Conservation (phyloP, 345 rosid species). For the Brassica cretica region DNA sequence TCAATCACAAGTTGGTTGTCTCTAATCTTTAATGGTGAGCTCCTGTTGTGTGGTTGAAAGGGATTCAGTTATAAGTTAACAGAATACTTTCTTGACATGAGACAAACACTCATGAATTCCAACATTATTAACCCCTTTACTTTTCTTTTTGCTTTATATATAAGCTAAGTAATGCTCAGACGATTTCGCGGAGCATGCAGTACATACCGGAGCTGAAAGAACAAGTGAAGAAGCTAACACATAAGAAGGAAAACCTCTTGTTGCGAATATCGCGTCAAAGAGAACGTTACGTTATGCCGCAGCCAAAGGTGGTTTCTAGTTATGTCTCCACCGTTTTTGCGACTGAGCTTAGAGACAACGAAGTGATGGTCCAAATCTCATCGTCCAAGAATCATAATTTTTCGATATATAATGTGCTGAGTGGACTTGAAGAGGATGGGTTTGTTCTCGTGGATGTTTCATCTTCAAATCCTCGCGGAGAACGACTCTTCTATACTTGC, state of each 20-base stretch:
- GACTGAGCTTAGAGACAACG: conserved; percentile 44
- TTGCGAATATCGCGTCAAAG: background rate
- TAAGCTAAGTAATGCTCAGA: background rate
- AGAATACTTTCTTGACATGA: too few species aligned
- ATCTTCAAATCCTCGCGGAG: conserved; percentile 54
- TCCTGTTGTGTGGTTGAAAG: too few species aligned
- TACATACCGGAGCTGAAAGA: background rate
- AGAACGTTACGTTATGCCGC: background rate
- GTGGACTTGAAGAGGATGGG: conserved; percentile 50
- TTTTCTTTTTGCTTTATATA: conserved; percentile 1
- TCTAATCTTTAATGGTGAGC: too few species aligned
- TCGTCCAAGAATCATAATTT: conserved; percentile 35
- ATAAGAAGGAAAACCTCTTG: background rate
- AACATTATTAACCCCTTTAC: too few species aligned
- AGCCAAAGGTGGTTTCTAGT: background rate
- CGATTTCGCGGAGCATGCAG: background rate
- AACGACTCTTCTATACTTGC: conserved; percentile 55
- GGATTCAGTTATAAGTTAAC: too few species aligned
- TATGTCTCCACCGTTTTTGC: conserved; percentile 39
- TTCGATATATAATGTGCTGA: conserved; percentile 47
- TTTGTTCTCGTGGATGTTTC: conserved; percentile 52
- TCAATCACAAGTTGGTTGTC: too few species aligned
- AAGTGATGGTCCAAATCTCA: conserved; percentile 54
- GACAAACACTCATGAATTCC: too few species aligned
- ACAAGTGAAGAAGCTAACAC: background rate